These are phyloP conservation scores for Exophiala sp. DNA, from an alignment of 2,329 filamentous ascomycete genomes.

Conservation along the genomic window DNA sequence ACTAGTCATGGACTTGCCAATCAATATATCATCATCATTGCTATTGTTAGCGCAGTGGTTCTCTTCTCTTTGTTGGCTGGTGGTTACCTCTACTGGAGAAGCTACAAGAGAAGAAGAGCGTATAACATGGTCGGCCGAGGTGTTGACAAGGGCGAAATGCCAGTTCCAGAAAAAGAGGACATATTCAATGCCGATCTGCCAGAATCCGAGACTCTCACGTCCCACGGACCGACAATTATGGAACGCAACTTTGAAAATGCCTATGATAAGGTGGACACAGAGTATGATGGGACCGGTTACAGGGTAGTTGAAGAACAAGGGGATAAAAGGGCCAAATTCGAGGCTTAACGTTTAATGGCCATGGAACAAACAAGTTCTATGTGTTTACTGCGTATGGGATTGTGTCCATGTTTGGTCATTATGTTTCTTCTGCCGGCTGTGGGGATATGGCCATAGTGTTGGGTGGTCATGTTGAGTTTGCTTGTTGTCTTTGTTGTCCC, in stretches of 20 bases:
- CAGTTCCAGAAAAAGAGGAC: conserved; percentile 16
- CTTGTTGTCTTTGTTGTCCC: no score
- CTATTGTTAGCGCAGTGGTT: conserved; percentile 14
- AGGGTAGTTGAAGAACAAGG: conserved; percentile 13
- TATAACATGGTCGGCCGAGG: conserved; percentile 19
- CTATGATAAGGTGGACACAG: conserved; percentile 21
- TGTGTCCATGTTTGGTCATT: no score
- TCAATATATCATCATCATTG: conserved; percentile 20
- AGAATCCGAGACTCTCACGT: conserved; percentile 14
- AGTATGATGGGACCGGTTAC: conserved; percentile 16
- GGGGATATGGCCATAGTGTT: no score
- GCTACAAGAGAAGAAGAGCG: conserved; percentile 17
- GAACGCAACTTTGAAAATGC: conserved; percentile 21
- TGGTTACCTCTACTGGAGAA: conserved; percentile 18
- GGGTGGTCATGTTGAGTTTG: no score
- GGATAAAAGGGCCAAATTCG: conserved; percentile 19
- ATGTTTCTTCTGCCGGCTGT: no score
- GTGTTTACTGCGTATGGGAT: no score
- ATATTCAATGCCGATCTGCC: conserved; percentile 21
- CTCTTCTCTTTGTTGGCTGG: conserved; percentile 9
- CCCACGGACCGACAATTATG: conserved; percentile 11
- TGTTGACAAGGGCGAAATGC: conserved; percentile 14
- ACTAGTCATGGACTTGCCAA: conserved; percentile 12
- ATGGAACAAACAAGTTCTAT: no score
- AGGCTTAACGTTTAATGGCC: conserved; percentile 9